These are phyloP conservation scores for Penicillium brasilianum DNA, from an alignment of 2,329 filamentous ascomycete genomes.

Conservation along the genomic window DNA sequence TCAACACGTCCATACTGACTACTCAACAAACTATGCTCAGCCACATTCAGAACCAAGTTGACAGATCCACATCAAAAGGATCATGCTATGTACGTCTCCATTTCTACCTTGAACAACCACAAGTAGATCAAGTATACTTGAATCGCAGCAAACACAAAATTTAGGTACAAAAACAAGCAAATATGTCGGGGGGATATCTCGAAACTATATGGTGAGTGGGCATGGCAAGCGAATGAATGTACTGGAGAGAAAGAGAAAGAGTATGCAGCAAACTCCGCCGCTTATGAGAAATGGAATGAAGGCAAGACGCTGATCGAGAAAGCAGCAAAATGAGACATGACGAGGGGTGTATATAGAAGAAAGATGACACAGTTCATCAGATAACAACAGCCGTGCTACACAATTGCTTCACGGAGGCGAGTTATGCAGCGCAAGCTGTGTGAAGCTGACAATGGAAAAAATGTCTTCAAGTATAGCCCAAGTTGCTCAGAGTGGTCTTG, in stretches of 20 bases:
- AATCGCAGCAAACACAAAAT: slow-evolving; percentile 13
- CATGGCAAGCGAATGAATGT: slow-evolving; percentile 28
- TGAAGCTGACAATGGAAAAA: neutral
- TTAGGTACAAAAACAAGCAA: slow-evolving; percentile 12
- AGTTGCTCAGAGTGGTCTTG: slow-evolving; percentile 45
- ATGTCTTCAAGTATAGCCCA: slow-evolving; percentile 44
- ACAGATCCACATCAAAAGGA: slow-evolving; percentile 13
- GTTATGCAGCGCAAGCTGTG: neutral
- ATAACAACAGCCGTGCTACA: neutral
- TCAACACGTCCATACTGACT: neutral
- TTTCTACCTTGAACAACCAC: slow-evolving; percentile 20
- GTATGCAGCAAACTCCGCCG: slow-evolving; percentile 34
- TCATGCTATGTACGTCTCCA: slow-evolving; percentile 27
- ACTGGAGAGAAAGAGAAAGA: slow-evolving; percentile 22
- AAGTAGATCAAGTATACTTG: slow-evolving; percentile 27
- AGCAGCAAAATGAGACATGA: neutral
- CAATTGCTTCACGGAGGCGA: neutral
- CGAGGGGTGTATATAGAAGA: neutral
- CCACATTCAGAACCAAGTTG: neutral
- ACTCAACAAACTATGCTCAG: neutral
- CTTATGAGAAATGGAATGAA: slow-evolving; percentile 30
- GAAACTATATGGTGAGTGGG: slow-evolving; percentile 18
- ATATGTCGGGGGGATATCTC: slow-evolving; percentile 30
- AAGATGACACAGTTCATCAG: neutral
- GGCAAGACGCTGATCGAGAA: slow-evolving; percentile 2